A percentile compares a stretch with the other conserved stretches of the same genome.
These are phyloP conservation scores for Colletotrichum lini DNA, from an alignment of 2,329 filamentous ascomycete species.

Conservation along the genomic window DNA sequence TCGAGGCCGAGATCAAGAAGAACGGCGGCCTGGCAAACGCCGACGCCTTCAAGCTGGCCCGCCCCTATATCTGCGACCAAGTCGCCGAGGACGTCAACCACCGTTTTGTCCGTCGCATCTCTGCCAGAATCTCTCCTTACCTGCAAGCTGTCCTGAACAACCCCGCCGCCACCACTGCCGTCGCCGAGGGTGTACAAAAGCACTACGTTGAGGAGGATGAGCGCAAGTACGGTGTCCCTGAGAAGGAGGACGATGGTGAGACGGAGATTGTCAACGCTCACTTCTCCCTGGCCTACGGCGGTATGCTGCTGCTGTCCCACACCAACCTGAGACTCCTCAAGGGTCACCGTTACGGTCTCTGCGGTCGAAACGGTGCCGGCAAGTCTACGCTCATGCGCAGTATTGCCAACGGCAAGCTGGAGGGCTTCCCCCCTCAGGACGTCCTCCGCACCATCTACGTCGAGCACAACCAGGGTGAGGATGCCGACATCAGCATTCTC, in stretches of 20 bases:
- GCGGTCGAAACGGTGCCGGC: conserved; percentile 95
- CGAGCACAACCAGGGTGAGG: conserved; percentile 98
- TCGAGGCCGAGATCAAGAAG: conserved; percentile 83
- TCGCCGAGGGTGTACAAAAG: conserved; percentile 81
- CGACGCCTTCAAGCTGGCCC: conserved; percentile 77
- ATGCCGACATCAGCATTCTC: conserved; percentile 95
- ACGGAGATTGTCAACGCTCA: conserved; percentile 97
- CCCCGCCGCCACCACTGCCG: conserved; percentile 70
- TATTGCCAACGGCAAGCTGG: conserved; percentile 95
- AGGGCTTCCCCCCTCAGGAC: conserved; percentile 95
- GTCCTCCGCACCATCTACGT: conserved; percentile 97
- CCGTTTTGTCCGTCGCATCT: conserved; percentile 82
- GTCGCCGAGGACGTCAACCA: conserved; percentile 90
- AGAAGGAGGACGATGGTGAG: conserved; percentile 92
- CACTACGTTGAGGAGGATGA: conserved; percentile 88
- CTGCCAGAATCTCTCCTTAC: conserved; percentile 79
- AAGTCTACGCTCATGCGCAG: conserved; percentile 99
- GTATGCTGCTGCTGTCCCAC: conserved; percentile 96
- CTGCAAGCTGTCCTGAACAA: conserved; percentile 78
- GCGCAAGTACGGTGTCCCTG: conserved; percentile 86
- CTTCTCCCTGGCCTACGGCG: conserved; percentile 97
- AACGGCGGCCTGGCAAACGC: conserved; percentile 74
- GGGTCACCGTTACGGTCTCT: conserved; percentile 97
- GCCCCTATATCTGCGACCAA: conserved; percentile 85
- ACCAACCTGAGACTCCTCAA: conserved; percentile 95